Base-by-base conservation (phyloP, 192 early-diverging fungal genomes). In the Gaertneriomyces sp. region DNA sequence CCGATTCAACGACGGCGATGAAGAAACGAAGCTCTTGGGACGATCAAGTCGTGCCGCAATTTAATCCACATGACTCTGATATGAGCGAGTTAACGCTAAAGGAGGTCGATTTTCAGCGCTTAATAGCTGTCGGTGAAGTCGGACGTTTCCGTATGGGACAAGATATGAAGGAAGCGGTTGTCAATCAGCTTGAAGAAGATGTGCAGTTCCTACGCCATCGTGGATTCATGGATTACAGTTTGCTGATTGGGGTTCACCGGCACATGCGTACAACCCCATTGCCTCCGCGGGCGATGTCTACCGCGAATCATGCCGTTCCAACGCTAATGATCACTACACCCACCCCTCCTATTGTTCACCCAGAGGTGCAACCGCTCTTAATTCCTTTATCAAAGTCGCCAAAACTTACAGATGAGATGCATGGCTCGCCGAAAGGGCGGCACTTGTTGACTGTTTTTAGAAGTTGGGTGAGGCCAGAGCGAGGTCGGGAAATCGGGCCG, bases 161-260 rank as follows among this genome's bases (percentile, higher is more conserved):
- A 14, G 52, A 45, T 12, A 9, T n/a, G 46, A 72, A 72, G 54
- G 50, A 33, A 10, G 19, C 40, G 14, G 17, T 78, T 14, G 14
- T 75, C 53, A 49, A 61, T 38, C 66, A 76, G 53, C 42, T 81
- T 16, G 20, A 57, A 42, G 11, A 40, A 8, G 79, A 81, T 66
- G 54, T 73, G 40, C 59, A 58, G 40, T 63, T 81, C 41, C 58
- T 81, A 53, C 33, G 66, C 50, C 10, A 51, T 41, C 47, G 58
- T 62, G 64, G 62, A 39, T 76, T 78, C 53, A 81, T 81, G 75
- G 79, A 81, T 68, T 81, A 81, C 57, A 80, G 70, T 61, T 8
- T 75, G 33, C 54, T 76, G 10, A 63, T 76, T 49, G 75, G 75
- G 12, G 67, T 76, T 20, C 56, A 76, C 42, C 25, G 61, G 45